Percentiles rank a stretch among this genome's conserved stretches.
Conservation (phyloP, 2,329 filamentous ascomycete species). For the Penicillium capsulatum region DNA sequence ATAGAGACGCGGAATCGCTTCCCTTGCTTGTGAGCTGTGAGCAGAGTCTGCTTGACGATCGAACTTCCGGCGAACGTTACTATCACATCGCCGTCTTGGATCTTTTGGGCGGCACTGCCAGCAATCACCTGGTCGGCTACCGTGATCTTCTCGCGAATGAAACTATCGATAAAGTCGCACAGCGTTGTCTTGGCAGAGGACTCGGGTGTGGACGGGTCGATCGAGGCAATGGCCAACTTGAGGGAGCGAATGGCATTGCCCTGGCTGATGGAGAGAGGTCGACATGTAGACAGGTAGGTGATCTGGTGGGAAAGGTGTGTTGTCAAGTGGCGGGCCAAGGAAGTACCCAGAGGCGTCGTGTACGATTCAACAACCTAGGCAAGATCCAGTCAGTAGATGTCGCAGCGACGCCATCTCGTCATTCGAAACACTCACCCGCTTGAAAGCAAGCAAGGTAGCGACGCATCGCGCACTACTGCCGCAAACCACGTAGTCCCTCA, state of each 20-base stretch:
- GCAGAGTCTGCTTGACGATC: constrained; percentile 76
- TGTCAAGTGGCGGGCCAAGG: constrained; percentile 84
- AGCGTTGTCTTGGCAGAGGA: constrained; percentile 74
- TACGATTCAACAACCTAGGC: constrained; percentile 84
- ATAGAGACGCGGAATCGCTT: constrained; percentile 79
- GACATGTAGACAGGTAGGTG: constrained; percentile 85
- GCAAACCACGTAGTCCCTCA: constrained; percentile 81
- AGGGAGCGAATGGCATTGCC: constrained; percentile 94
- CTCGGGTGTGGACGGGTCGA: constrained; percentile 82
- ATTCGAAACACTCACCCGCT: constrained; percentile 58
- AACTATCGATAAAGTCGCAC: constrained; percentile 76
- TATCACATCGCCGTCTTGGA: constrained; percentile 74
- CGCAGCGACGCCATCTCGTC: background rate
- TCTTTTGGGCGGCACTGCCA: constrained; percentile 67
- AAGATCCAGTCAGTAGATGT: constrained; percentile 1
- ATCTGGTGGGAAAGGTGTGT: constrained; percentile 93
- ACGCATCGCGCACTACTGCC: constrained; percentile 86
- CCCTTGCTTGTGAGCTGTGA: constrained; percentile 65
- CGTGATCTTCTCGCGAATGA: constrained; percentile 84
- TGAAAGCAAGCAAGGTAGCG: constrained; percentile 83
- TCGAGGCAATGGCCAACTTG: constrained; percentile 85
- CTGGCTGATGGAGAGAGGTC: constrained; percentile 95
- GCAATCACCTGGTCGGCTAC: constrained; percentile 84
- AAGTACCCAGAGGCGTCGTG: constrained; percentile 76
- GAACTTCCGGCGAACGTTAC: constrained; percentile 83